A percentile compares a stretch with the other conserved stretches of the same genome.
These are phyloP conservation scores for Tuber borchii DNA, from an alignment of 495 filamentous ascomycete genomes.

Conservation along the genomic window DNA sequence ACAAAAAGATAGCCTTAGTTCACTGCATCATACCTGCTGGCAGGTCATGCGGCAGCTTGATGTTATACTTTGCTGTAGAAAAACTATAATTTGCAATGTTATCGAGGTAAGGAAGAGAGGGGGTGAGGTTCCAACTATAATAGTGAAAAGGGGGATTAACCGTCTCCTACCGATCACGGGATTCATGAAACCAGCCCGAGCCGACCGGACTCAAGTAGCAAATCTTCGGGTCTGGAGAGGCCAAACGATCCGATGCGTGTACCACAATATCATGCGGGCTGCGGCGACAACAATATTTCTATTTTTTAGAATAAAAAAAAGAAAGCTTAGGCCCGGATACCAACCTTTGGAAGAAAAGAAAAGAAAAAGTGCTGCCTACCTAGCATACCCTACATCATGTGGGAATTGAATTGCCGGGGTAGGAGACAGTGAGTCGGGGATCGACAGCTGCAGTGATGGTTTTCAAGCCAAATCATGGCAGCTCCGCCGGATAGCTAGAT, in stretches of 20 bases:
- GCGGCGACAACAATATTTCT: conserved; percentile 15
- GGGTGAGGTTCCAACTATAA: neutral
- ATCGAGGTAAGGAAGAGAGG: neutral
- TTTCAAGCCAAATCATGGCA: neutral
- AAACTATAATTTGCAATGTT: neutral
- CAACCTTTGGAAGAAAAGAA: conserved; percentile 3
- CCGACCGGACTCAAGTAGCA: conserved; percentile 10
- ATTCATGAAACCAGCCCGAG: conserved; percentile 21
- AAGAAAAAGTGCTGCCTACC: neutral
- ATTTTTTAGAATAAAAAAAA: conserved; percentile 17
- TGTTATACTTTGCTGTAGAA: neutral
- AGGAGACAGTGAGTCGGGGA: neutral
- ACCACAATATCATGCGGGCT: conserved; percentile 21
- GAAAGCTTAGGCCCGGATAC: conserved; percentile 6
- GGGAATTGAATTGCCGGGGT: neutral
- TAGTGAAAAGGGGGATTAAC: conserved; percentile 19
- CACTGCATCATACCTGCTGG: neutral
- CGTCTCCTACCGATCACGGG: conserved; percentile 22
- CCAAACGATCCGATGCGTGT: conserved; percentile 5
- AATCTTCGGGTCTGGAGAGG: conserved; percentile 21
- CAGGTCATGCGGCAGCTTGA: neutral
- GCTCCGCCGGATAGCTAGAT: neutral
- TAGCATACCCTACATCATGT: conserved; percentile 1
- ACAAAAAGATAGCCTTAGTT: neutral
- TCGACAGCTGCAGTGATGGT: neutral